Base-by-base conservation (phyloP, 2,329 filamentous ascomycete species). In the Tolypocladium amazonense region DNA sequence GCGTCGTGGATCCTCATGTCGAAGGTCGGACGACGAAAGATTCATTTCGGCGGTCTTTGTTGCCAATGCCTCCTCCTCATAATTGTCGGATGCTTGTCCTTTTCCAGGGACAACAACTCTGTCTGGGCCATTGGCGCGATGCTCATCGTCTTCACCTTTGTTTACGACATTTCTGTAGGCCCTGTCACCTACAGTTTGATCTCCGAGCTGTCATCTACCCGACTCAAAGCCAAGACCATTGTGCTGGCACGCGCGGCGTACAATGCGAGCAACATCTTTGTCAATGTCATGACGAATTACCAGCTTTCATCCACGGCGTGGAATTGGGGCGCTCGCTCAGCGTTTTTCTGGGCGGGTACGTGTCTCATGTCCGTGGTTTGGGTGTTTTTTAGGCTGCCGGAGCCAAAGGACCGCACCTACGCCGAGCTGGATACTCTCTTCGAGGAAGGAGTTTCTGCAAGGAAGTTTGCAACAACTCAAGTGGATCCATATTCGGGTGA, bases 81-180 rank as follows among this genome's bases (percentile, higher is more conserved):
- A 57, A 71, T 77, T 23, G 72, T 79, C 47, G 73, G 76, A 12
- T 73, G 67, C 2, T 65, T 77, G 0, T 74, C 74, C 1, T 76
- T 76, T 59, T 68, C 72, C 20, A 62, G 63, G 1, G 58, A 65
- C 12, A 74, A 73, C 53, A 63, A 63, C 1, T 71, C 73, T 0
- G 66, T 77, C 18, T 79, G 77, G 72, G 72, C 79, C 62, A 68
- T 81, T 52, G 75, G 76, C 37, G 65, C 74, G 62, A 68, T 84
- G 66, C 71, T 83, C 4, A 73, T 84, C 50, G 67, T 81, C 45
- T 82, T 79, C 64, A 81, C 78, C 0, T 79, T 82, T 58, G 71
- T 79, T 2, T 85, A 84, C 68, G 79, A 81, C 70, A 75, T 79
- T 59, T 79, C 80, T 1, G 75, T 84, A 15, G 83, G 82, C 0